A percentile compares a stretch with the other conserved stretches of the same genome.
These are phyloP conservation scores for Epithemia pelagica DNA, from an alignment of 108 stramenopile species.

Conservation along the genomic window DNA sequence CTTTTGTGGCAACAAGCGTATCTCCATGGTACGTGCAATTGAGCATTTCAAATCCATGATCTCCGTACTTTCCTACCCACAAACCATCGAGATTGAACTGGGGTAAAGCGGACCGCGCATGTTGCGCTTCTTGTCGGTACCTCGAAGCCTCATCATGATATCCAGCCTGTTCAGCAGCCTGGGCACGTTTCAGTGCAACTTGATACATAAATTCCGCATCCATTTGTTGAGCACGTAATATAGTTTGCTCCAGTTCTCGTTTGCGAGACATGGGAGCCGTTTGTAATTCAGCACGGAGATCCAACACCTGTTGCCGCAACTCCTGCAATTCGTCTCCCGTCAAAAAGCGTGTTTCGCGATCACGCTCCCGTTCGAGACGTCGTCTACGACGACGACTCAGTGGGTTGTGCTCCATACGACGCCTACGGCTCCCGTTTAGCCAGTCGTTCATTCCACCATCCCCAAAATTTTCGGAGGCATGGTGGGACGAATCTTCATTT, in stretches of 20 bases:
- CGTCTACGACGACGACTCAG: not conserved
- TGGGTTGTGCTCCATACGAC: not conserved
- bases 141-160: constrained; percentile 19
- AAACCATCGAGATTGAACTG: constrained; percentile 72
- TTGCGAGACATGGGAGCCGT: constrained; percentile 17
- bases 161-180: constrained; percentile 30
- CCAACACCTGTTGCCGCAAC: constrained; percentile 41
- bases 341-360: constrained; percentile 22
- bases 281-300: constrained; percentile 26
- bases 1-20: constrained; percentile 57
- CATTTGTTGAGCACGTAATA: constrained; percentile 37
- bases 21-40: constrained; percentile 66
- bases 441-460: constrained; percentile 2
- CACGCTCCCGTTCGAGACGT: not conserved
- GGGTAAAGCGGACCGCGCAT: constrained; percentile 50
- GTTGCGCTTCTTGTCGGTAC: constrained; percentile 24
- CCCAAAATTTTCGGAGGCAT: not conserved
- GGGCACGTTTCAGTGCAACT: constrained; percentile 34
- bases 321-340: constrained; percentile 47
- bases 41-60: constrained; percentile 75
- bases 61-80: constrained; percentile 75
- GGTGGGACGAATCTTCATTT: not conserved
- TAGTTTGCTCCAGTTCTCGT: constrained; percentile 32
- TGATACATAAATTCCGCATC: constrained; percentile 71
- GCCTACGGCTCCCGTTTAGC: not conserved